These are phyloP conservation scores for Coemansia pectinata DNA, from an alignment of 192 early-diverging fungal genomes.

Conservation along the genomic window DNA sequence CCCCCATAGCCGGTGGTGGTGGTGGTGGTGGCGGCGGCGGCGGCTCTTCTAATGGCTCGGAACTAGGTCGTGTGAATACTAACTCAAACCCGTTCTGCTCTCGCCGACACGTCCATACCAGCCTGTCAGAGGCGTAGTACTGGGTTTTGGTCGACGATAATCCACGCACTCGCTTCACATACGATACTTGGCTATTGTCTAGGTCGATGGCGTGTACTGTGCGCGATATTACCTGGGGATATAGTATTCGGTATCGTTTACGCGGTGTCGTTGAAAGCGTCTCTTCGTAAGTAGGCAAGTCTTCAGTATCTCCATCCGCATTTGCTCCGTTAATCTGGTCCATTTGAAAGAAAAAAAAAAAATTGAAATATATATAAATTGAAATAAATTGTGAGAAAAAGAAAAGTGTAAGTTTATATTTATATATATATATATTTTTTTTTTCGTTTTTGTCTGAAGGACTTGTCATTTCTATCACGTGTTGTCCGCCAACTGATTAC, in stretches of 20 bases:
- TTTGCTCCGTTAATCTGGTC: not conserved
- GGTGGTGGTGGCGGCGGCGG: slow-evolving; percentile 7
- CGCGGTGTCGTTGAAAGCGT: slow-evolving; percentile 24
- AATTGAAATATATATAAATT: not conserved
- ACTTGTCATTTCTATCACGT: too few relatives aligned
- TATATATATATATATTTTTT: too few relatives aligned
- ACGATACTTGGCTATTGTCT: not conserved
- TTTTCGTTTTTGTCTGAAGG: too few relatives aligned
- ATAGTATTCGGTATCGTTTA: slow-evolving; percentile 28
- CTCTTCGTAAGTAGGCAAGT: slow-evolving; percentile 46
- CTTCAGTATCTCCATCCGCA: slow-evolving; percentile 2
- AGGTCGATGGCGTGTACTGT: slow-evolving; percentile 30
- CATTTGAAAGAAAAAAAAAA: not conserved
- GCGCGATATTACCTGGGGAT: slow-evolving; percentile 23
- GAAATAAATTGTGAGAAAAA: too few relatives aligned
- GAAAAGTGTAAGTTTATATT: too few relatives aligned
- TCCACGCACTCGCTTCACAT: slow-evolving; percentile 12
- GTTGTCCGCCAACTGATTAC: too few relatives aligned
- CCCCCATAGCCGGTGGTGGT: not conserved
- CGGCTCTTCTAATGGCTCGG: not conserved
- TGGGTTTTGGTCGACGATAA: slow-evolving; percentile 7
- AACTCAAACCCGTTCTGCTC: slow-evolving; percentile 30
- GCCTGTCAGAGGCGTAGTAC: not conserved
- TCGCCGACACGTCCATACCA: slow-evolving; percentile 31
- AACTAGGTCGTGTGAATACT: slow-evolving; percentile 24